Base-by-base conservation (phyloP, 805 yeast genomes). In the Suhomyces sp. region DNA sequence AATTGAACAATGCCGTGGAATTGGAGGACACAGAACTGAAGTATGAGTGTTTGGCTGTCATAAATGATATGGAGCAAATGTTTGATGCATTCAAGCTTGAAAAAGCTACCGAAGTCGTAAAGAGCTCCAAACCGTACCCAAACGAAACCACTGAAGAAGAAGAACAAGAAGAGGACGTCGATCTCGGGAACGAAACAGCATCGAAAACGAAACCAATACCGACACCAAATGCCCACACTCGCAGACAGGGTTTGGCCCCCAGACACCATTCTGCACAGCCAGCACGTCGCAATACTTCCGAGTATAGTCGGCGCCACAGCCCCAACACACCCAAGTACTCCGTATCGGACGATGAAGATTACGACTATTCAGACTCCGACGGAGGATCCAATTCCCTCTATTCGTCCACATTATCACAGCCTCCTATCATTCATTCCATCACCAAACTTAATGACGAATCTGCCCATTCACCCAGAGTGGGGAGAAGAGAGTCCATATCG, bases 21-120 rank as follows among this genome's bases (percentile, higher is more conserved):
- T 64, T 70, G 13, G 79, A 81, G 33, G 88, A 86, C 60, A 75
- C 78, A 17, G 78, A 80, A 42, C 80, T 80, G 10, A 83, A 84
- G 52, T 79, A 82, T 69, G 90, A 87, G 62, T 86, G 90, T 58
- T 73, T 86, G 51, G 82, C 83, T 0, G 85, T 85, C 29, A 82
- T 87, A 27, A 77, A 78, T 54, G 91, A 86, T 58, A 85, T 87
- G 68, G 91, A 86, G 61, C 79, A 83, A 58, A 87, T 87, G 90
- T 86, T 84, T 64, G 86, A 84, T 46, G 78, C 83, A 0, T 74
- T 66, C 59, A 74, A 72, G 54, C 57, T 72, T 40, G 78, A 75
- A 48, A 64, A 61, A 42, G 62, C 66, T 7, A 65, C 60, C 45
- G 61, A 64, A 41, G 54, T 55, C 9, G 58, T 61, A 1, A 31